Base-by-base conservation (phyloP, 2,329 filamentous ascomycete genomes). In the Ascochyta viciae-villosae region DNA sequence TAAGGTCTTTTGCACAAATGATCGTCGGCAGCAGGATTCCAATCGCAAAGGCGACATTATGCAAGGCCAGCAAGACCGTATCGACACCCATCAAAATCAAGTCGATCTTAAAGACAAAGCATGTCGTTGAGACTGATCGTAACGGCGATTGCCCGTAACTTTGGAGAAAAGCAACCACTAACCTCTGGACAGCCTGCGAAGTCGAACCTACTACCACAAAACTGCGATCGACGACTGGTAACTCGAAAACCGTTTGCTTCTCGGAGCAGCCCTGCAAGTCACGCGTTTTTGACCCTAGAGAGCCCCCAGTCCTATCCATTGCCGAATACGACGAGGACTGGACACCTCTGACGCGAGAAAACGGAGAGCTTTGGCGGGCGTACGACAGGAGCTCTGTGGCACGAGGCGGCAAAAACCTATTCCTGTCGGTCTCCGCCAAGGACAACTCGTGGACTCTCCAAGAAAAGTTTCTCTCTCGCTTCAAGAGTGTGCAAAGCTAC, bases 401-500 rank as follows among this genome's bases (percentile, higher is more conserved):
- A 12, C 6, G 29, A 33, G 29, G 29, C 29, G 29, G 29, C 29
- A 15, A 33, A 15, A 15, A 15, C 13, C 8, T 33, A 10, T 33
- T 33, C 4, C 6, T 33, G 29, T 12, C 29, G 12, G 29, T 33
- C 9, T 33, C 29, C 12, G 29, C 29, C 12, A 12, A 12, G 29
- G 10, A 15, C 10, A 33, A 15, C 4, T 12, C 29, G 10, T 33
- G 29, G 29, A 33, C 4, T 4, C 6, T 33, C 13, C 29, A 33
- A 33, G 13, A 15, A 7, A 33, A 12, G 10, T 33, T 61, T 16
- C 39, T 58, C 10, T 19, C 35, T 13, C 58, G 61, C 27, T 60
- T 52, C 50, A 58, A 52, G 27, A 49, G 56, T 29, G 57, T 64
- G 15, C 59, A 57, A 29, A 29, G 48, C 9, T 57, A 57, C 38